phyloP scores from a whole-genome alignment of 2,329 filamentous ascomycete genomes.

The Bipolaris victoriae region DNA sequence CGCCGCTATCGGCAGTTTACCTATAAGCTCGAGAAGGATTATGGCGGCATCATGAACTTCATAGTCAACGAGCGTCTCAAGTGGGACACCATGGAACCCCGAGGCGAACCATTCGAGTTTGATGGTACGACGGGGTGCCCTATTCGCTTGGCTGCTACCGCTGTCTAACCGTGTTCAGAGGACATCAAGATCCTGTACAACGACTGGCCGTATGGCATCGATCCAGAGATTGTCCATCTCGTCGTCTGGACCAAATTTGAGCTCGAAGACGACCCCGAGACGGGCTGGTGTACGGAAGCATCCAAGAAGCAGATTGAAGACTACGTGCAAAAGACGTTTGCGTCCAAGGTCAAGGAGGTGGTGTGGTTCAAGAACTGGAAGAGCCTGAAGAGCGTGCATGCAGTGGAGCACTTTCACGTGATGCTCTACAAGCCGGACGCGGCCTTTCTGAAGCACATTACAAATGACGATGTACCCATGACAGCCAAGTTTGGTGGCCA shows the following conservation, averaged over 20 bases:
- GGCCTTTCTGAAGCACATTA: slow-evolving; percentile 72
- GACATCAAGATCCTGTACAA: slow-evolving; percentile 82
- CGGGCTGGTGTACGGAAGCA: slow-evolving; percentile 70
- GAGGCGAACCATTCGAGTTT: slow-evolving; percentile 53
- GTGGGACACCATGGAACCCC: slow-evolving; percentile 64
- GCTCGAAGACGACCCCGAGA: slow-evolving; percentile 70
- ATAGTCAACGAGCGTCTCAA: slow-evolving; percentile 71
- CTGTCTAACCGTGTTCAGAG: slow-evolving; percentile 42
- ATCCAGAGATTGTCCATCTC: slow-evolving; percentile 77
- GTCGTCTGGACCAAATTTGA: slow-evolving; percentile 94
- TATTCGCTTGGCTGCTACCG: neutral
- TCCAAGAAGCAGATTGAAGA: slow-evolving; percentile 70
- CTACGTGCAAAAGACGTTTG: slow-evolving; percentile 74
- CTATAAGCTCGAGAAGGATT: slow-evolving; percentile 65
- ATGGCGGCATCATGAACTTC: slow-evolving; percentile 81
- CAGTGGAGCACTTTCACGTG: slow-evolving; percentile 93
- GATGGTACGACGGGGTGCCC: slow-evolving; percentile 7
- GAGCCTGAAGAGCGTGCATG: slow-evolving; percentile 80
- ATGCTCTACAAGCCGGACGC: slow-evolving; percentile 81
- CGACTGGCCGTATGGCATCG: slow-evolving; percentile 93
- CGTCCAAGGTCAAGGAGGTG: slow-evolving; percentile 57
- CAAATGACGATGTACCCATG: slow-evolving; percentile 74
- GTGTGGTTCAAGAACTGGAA: slow-evolving; percentile 94
- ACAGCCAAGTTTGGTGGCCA: slow-evolving; percentile 30
- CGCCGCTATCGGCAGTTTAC: slow-evolving; percentile 77